Evolutionary conservation across 2,329 filamentous ascomycete species (phyloP).

Genomic region (Stachybotrys chartarum): DNA sequence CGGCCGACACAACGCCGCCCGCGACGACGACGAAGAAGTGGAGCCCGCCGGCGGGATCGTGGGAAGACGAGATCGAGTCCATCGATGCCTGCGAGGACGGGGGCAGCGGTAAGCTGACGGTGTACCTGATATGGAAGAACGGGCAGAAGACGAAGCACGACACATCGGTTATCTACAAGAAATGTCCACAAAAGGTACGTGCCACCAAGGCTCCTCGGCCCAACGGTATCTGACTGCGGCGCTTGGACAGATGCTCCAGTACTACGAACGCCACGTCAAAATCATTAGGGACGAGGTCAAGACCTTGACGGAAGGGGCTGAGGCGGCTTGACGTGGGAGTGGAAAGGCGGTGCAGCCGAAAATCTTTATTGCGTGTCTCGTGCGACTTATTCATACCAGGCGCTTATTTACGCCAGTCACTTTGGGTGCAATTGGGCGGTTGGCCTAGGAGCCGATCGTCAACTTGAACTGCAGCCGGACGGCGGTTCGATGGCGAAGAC

Average conservation of each 20-base stretch:
- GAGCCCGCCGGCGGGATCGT: slow-evolving; percentile 64
- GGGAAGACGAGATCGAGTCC: slow-evolving; percentile 65
- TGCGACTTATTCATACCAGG: too few species aligned
- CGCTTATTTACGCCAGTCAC: too few species aligned
- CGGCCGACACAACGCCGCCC: slow-evolving; percentile 40
- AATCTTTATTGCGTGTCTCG: too few species aligned
- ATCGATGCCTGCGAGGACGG: slow-evolving; percentile 69
- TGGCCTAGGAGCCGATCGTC: too few species aligned
- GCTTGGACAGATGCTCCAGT: slow-evolving; percentile 45
- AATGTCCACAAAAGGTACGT: slow-evolving; percentile 70
- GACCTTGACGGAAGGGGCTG: neutral
- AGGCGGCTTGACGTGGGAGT: neutral
- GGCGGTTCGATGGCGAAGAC: too few species aligned
- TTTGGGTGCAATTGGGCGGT: too few species aligned
- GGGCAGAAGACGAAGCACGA: slow-evolving; percentile 68
- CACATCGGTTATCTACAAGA: slow-evolving; percentile 60
- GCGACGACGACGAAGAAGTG: slow-evolving; percentile 40
- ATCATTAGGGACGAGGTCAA: slow-evolving; percentile 36
- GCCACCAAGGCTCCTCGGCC: neutral
- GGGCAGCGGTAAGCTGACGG: slow-evolving; percentile 50
- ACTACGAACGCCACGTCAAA: slow-evolving; percentile 52
- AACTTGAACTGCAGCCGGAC: too few species aligned
- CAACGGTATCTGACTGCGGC: slow-evolving; percentile 2
- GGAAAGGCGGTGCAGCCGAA: too few species aligned
- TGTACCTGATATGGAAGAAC: slow-evolving; percentile 68